Conservation (phyloP, 108 stramenopile species). For the Cyclotella choctawhatcheeana region DNA sequence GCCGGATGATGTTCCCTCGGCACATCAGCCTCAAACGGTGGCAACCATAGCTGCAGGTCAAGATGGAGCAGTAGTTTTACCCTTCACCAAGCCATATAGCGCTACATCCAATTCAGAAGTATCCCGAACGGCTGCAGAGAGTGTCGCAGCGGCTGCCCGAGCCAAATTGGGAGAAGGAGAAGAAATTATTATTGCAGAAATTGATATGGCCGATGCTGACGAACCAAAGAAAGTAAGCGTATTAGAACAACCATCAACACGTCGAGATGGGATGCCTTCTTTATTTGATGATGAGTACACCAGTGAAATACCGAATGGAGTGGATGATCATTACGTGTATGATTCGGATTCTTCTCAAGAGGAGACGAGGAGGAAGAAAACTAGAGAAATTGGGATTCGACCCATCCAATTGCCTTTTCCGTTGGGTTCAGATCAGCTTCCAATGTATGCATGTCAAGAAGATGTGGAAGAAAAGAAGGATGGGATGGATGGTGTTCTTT, state of each 20-base stretch:
- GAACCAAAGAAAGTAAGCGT: conserved; percentile 26
- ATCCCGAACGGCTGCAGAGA: conserved; percentile 34
- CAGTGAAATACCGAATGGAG: conserved; percentile 10
- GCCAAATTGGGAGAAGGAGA: conserved; percentile 62
- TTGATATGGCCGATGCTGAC: conserved; percentile 45
- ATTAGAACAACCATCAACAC: conserved; percentile 29
- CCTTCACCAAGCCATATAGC: conserved; percentile 5
- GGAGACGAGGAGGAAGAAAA: conserved; percentile 16
- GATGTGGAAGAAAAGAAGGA: conserved; percentile 40
- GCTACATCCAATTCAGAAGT: not conserved
- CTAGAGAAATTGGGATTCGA: conserved; percentile 12
- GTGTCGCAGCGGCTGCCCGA: conserved; percentile 36
- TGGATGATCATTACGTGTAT: conserved; percentile 51
- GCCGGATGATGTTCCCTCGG: conserved; percentile 9
- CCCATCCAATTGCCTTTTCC: conserved; percentile 61
- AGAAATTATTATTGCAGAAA: conserved; percentile 77
- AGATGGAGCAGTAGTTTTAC: conserved; percentile 20
- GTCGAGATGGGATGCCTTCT: conserved; percentile 13
- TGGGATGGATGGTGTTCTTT: conserved; percentile 10
- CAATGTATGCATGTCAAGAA: conserved; percentile 50
- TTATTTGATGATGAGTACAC: conserved; percentile 42
- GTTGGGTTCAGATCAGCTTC: conserved; percentile 17
- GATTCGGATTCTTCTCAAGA: conserved; percentile 87
- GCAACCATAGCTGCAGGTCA: conserved; percentile 24
- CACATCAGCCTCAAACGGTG: conserved; percentile 1